Evolutionary conservation across 2,329 filamentous ascomycete species (phyloP), one percentile per base, ranked within the genome.

Genomic region (Aspergillus sp.): DNA sequence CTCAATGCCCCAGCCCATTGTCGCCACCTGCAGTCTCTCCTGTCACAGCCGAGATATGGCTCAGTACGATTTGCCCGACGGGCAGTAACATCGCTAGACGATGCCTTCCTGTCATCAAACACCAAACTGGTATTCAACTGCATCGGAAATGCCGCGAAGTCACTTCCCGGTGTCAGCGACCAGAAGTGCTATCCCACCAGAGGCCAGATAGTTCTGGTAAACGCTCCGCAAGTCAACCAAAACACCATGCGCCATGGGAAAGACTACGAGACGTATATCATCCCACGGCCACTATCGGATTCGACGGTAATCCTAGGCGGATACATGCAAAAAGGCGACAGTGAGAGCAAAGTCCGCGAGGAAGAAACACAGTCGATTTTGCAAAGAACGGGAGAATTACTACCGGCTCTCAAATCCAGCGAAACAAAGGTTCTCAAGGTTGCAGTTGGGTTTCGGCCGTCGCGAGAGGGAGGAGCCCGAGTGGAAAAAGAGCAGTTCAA

Each of bases 201-300:
- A 3, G 76, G 76, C 0, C 76, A 78, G 52, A 71, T 78, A 2
- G 63, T 78, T 2, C 64, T 79, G 5, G 68, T 65, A 0, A 67
- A 64, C 20, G 76, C 75, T 0, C 73, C 76, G 0, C 34, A 62
- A 0, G 68, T 77, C 1, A 63, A 58, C 2, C 67, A 65, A 2
- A 78, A 77, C 42, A 62, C 74, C 49, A 78, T 78, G 76, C 67
- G 70, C 12, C 73, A 77, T 49, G 74, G 74, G 0, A 68, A 67
- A 22, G 70, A 74, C 53, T 75, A 76, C 44, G 73, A 77, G 56
- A 78, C 76, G 0, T 78, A 78, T 54, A 66, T 78, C 4, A 77
- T 79, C 46, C 75, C 75, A 0, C 66, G 74, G 1, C 62, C 62
- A 5, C 71, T 64, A 7, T 77, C 76, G 0, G 73, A 76, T 8